These are phyloP conservation scores for Penstemon eatonii DNA, from an alignment of 257 asterid genomes.

Conservation along the genomic window DNA sequence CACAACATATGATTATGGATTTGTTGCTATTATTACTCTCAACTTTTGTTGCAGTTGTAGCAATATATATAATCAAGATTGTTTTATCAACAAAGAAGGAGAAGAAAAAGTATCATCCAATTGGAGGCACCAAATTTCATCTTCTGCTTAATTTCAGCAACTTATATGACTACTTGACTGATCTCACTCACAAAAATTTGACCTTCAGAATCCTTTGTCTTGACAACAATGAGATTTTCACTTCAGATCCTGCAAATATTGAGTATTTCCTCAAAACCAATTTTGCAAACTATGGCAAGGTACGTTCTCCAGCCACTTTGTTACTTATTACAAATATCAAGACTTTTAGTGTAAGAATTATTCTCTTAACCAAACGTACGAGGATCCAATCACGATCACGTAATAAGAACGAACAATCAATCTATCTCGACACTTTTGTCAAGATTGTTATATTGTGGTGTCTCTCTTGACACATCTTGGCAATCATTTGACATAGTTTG, in stretches of 20 bases:
- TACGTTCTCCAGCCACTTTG: slow-evolving; percentile 8
- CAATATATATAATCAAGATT: slow-evolving; percentile 21
- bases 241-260: slow-evolving; percentile 61
- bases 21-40: slow-evolving; percentile 2
- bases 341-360: neutral
- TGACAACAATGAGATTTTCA: slow-evolving; percentile 45
- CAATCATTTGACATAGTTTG: no score
- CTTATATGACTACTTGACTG: slow-evolving; percentile 46
- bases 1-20: no score
- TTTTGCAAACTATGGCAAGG: slow-evolving; percentile 64
- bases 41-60: slow-evolving; percentile 31
- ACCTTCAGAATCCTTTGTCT: slow-evolving; percentile 50
- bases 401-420: no score
- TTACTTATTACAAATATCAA: neutral
- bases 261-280: slow-evolving; percentile 69
- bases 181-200: slow-evolving; percentile 43
- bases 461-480: no score
- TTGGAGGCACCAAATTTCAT: slow-evolving; percentile 52
- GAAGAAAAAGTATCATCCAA: slow-evolving; percentile 47
- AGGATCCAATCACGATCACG: no score
- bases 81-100: slow-evolving; percentile 13
- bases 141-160: slow-evolving; percentile 39
- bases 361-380: neutral
- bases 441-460: no score
- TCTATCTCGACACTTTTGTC: no score